Evolutionary conservation across 257 asterid genomes (phyloP), one percentile per base, ranked within the genome.

Genomic region (Rauvolfia tetraphylla): DNA sequence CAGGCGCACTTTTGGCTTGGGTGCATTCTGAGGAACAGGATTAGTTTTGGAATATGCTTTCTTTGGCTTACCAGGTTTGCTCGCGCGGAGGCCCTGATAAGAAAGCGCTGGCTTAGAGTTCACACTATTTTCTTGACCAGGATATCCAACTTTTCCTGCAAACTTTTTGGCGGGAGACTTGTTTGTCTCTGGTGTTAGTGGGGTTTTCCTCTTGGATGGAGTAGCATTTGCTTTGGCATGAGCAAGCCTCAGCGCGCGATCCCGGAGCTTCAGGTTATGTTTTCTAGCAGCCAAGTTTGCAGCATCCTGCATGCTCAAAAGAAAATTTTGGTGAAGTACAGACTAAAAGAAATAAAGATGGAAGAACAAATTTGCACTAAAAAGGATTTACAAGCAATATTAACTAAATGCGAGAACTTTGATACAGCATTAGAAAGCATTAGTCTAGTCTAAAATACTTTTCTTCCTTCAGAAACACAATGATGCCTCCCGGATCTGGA

Each of bases 61-160:
- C 89, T 90, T 93, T 78, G 88, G 88, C 20, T 76, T 79, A 42
- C 96, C 96, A 0, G 93, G 85, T 83, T 95, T 92, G 86, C 84
- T 92, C 10, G 97, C 97, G 34, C 82, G 87, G 81, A 95, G 71
- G 34, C 99, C 98, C 88, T 95, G 99, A 82, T 95, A 95, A 20
- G 93, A 81, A 56, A 79, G 11, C 77, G 59, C 41, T 34, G 82
- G 71, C 79, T 78, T 87, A 39, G 82, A 49, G 68, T 79, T 84
- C 7, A 23, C 49, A 73, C 74, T 79, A 56, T 74, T 59, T 44
- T 75, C 76, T 76, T 79, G 74, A 49, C 77, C 92, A 33, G 86
- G 82, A 34, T 78, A 83, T 79, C 84, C 82, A 11, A 86, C 68
- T 58, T 65, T 78, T 34, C 42, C 68, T 53, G 84, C 82, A 18